Base-by-base conservation (phyloP, 257 asterid genomes). In the Catharanthus roseus region DNA sequence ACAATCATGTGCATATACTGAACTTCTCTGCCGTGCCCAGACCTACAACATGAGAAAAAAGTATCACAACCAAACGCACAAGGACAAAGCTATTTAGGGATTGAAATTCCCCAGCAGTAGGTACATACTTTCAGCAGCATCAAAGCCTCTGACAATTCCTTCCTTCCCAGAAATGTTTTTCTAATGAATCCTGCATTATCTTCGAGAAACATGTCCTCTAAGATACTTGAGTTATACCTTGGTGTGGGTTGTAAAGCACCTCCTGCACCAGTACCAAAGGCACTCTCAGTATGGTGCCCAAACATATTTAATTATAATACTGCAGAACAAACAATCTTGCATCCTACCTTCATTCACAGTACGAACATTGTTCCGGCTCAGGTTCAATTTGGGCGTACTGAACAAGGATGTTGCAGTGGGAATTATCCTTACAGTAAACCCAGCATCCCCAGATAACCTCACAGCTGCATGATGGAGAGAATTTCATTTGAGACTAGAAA, bases 121-220 rank as follows among this genome's bases (percentile, higher is more conserved):
- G 34, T 10, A 53, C 91, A 65, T 89, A 95, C 99, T 80, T 95
- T 95, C 76, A 95, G 78, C 67, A 95, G 93, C 69, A 88, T 58
- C 73, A 91, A 77, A 68, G 97, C 97, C 75, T 91, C 95, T 55
- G 84, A 72, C 79, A 95, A 77, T 83, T 88, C 96, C 83, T 86
- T 88, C 87, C 90, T 72, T 72, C 87, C 99, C 53, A 55, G 65
- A 77, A 95, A 86, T 68, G 83, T 84, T 70, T 76, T 85, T 71
- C 76, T 85, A 42, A 95, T 75, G 81, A 85, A 79, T 74, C 83
- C 88, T 42, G 86, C 86, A 82, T 89, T 89, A 65, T 88, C 96
- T 81, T 91, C 99, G 44, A 91, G 86, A 79, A 81, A 81, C 95
- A 95, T 83, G 87, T 95, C 99, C 90, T 95, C 97, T 82, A 95